Conservation (phyloP, 305 asterid genomes). For the Rubia tinctorum region DNA sequence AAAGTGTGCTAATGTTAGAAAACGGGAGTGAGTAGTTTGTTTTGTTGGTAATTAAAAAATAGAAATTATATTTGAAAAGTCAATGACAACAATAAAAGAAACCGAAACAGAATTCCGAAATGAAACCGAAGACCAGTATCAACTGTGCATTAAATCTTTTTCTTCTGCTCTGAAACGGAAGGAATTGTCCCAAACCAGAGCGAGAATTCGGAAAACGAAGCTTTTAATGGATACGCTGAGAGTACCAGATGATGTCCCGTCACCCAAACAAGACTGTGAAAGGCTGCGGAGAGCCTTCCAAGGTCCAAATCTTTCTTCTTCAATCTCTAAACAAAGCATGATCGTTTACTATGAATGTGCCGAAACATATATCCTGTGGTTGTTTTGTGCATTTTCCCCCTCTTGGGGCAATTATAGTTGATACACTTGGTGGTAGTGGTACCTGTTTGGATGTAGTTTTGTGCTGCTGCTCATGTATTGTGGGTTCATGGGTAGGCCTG, state of each 20-base stretch:
- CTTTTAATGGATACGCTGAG: conserved; percentile 45
- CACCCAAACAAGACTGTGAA: conserved; percentile 61
- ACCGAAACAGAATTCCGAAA: neutral
- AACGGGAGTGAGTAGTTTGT: too few species aligned
- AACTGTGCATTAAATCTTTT: neutral
- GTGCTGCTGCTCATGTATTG: conserved; percentile 2
- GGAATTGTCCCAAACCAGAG: neutral
- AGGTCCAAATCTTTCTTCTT: conserved; percentile 32
- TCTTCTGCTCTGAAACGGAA: conserved; percentile 4
- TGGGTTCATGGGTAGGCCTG: conserved; percentile 37
- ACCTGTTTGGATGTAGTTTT: neutral
- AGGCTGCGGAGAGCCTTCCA: conserved; percentile 43
- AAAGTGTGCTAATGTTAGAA: too few species aligned
- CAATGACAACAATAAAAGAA: neutral
- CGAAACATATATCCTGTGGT: neutral
- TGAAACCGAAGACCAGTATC: neutral
- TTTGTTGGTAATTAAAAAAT: too few species aligned
- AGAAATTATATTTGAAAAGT: neutral
- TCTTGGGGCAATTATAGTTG: neutral
- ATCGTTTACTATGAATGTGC: neutral
- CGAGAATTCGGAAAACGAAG: neutral
- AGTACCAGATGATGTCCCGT: conserved; percentile 50
- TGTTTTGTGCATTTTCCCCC: neutral
- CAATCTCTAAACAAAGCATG: neutral
- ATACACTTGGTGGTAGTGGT: conserved; percentile 3